A percentile compares a stretch with the other conserved stretches of the same genome.
phyloP scores from a whole-genome alignment of 2,329 filamentous ascomycete species.

The Aspergillus transmontanensis region DNA sequence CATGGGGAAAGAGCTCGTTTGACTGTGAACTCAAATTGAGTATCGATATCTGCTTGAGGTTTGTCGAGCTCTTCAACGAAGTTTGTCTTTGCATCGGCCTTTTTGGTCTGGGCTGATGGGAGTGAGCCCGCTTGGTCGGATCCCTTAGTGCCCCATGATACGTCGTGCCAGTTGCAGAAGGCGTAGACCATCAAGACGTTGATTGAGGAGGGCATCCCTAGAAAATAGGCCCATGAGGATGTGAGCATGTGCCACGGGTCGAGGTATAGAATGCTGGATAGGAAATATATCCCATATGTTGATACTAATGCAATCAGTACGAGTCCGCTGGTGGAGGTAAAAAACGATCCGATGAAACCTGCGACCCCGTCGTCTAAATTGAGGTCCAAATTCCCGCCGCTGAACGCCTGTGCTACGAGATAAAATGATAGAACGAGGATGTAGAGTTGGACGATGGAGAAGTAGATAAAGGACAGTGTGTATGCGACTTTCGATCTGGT shows the following conservation, averaged over 20 bases:
- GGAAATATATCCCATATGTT: constrained; percentile 94
- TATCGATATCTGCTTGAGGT: constrained; percentile 97
- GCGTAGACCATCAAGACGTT: constrained; percentile 99
- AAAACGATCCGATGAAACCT: constrained; percentile 77
- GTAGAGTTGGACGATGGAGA: constrained; percentile 89
- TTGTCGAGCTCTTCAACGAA: constrained; percentile 96
- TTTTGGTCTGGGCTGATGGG: constrained; percentile 86
- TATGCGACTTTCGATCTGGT: constrained; percentile 9
- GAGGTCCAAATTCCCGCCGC: constrained; percentile 61
- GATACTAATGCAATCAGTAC: constrained; percentile 91
- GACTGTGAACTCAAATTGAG: constrained; percentile 93
- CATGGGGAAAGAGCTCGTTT: constrained; percentile 88
- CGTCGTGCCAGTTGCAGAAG: constrained; percentile 99
- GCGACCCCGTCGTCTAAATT: constrained; percentile 62
- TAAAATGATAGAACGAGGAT: constrained; percentile 85
- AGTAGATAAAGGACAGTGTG: constrained; percentile 76
- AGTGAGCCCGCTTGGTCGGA: constrained; percentile 92
- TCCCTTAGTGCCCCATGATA: constrained; percentile 99
- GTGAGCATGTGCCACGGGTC: constrained; percentile 99
- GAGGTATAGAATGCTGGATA: constrained; percentile 95
- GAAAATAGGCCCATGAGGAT: constrained; percentile 78
- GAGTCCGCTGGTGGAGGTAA: constrained; percentile 81
- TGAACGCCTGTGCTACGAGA: constrained; percentile 82
- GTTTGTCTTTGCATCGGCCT: constrained; percentile 74
- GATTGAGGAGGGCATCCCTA: constrained; percentile 81